These are phyloP conservation scores for Triticum turgidum DNA, from an alignment of 176 grass and related monocot genomes.

Conservation along the genomic window DNA sequence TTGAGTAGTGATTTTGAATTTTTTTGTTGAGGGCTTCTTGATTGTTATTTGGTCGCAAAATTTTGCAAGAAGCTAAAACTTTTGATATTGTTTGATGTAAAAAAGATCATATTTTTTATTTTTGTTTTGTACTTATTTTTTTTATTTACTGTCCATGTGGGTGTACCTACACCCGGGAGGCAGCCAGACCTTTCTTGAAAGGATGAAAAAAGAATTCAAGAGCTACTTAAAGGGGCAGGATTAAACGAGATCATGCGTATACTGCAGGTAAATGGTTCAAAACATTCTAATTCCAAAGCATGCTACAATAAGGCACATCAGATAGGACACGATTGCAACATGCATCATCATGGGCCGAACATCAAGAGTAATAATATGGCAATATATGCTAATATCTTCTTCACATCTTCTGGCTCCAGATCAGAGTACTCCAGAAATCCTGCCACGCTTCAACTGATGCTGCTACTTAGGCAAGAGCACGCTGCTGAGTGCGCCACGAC, in stretches of 20 bases:
- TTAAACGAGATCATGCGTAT: background rate
- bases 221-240: background rate
- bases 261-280: background rate
- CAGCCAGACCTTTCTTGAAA: background rate
- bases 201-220: background rate
- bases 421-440: background rate
- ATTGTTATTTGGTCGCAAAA: no score
- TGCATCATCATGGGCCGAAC: background rate
- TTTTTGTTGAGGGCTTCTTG: no score
- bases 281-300: background rate
- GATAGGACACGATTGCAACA: background rate
- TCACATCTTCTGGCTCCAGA: no score
- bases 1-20: no score
- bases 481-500: background rate
- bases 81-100: no score
- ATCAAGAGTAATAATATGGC: background rate
- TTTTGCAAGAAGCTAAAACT: no score
- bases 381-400: background rate
- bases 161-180: no score
- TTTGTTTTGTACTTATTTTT: no score
- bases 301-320: background rate
- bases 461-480: conserved; percentile 19
- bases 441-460: background rate
- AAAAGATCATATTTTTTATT: no score
- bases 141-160: no score